A percentile compares a stretch with the other conserved stretches of the same genome.
phyloP scores from a whole-genome alignment of 495 filamentous ascomycete genomes.

The Hypomontagnella submonticulosa region DNA sequence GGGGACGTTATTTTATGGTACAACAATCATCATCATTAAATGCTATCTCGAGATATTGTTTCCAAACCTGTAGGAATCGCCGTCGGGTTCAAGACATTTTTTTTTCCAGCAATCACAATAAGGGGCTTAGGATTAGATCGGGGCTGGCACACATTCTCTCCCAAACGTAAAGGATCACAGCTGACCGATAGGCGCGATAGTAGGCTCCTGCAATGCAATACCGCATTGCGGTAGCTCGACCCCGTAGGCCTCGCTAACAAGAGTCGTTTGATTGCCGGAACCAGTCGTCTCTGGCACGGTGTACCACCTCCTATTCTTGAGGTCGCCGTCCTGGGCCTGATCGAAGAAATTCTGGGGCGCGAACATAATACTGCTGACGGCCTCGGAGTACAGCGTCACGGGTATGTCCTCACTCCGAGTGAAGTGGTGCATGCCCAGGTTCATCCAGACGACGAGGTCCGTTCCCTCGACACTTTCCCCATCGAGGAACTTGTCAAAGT shows the following conservation, averaged over 20 bases:
- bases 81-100: no score
- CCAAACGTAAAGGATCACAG: no score
- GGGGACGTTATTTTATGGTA: no score
- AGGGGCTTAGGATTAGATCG: no score
- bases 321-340: constrained; percentile 39
- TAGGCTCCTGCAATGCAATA: constrained; percentile 32
- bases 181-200: constrained; percentile 20
- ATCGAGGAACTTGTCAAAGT: constrained; percentile 66
- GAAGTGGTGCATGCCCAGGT: constrained; percentile 70
- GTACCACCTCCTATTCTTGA: constrained; percentile 44
- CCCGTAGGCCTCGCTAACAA: constrained; percentile 32
- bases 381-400: constrained; percentile 61
- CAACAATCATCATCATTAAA: no score
- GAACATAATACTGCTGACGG: constrained; percentile 57
- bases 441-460: constrained; percentile 62
- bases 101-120: no score
- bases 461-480: constrained; percentile 62
- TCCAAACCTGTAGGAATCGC: no score
- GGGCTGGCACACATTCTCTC: no score
- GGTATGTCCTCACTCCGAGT: constrained; percentile 66
- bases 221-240: constrained; percentile 35
- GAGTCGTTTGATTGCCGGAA: background rate
- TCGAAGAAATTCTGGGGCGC: constrained; percentile 60
- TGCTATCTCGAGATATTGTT: no score
- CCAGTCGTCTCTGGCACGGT: constrained; percentile 31